These are phyloP conservation scores for Lentinula guzmanii DNA, from an alignment of 768 basidiomycete species.

Conservation along the genomic window DNA sequence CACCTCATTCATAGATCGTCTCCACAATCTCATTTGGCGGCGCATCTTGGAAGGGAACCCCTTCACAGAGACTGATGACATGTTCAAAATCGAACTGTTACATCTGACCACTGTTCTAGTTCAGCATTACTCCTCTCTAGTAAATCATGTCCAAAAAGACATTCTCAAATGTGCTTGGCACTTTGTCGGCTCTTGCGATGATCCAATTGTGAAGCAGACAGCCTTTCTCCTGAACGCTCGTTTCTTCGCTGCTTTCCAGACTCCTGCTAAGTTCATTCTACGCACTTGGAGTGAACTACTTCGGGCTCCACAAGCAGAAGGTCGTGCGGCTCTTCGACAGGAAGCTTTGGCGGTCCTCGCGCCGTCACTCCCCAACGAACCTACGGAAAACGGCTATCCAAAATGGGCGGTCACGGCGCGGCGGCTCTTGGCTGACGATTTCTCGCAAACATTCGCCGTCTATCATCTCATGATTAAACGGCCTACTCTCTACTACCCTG, in stretches of 20 bases:
- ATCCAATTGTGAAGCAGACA: conserved; percentile 88
- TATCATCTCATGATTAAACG: conserved; percentile 93
- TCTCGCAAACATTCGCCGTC: conserved; percentile 65
- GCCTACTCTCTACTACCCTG: conserved; percentile 85
- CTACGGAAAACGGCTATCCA: conserved; percentile 52
- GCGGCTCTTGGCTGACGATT: conserved; percentile 83
- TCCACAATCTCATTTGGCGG: conserved; percentile 78
- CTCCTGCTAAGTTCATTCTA: conserved; percentile 86
- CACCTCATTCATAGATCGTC: conserved; percentile 57
- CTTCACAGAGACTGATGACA: conserved; percentile 66
- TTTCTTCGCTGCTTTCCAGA: conserved; percentile 86
- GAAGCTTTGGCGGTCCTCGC: conserved; percentile 83
- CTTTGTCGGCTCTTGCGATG: conserved; percentile 71
- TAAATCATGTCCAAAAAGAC: conserved; percentile 81
- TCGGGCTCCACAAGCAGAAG: conserved; percentile 68
- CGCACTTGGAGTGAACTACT: conserved; percentile 89
- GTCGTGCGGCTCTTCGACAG: conserved; percentile 73
- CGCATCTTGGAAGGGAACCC: conserved; percentile 54
- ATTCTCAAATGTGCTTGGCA: conserved; percentile 93
- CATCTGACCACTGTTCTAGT: conserved; percentile 87
- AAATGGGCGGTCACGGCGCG: conserved; percentile 87
- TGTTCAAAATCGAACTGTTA: conserved; percentile 85
- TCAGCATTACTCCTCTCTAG: conserved; percentile 73
- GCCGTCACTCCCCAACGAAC: conserved; percentile 67
- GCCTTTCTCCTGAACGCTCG: conserved; percentile 86